phyloP scores from a whole-genome alignment of 257 asterid genomes.

The Asclepias syriaca region DNA sequence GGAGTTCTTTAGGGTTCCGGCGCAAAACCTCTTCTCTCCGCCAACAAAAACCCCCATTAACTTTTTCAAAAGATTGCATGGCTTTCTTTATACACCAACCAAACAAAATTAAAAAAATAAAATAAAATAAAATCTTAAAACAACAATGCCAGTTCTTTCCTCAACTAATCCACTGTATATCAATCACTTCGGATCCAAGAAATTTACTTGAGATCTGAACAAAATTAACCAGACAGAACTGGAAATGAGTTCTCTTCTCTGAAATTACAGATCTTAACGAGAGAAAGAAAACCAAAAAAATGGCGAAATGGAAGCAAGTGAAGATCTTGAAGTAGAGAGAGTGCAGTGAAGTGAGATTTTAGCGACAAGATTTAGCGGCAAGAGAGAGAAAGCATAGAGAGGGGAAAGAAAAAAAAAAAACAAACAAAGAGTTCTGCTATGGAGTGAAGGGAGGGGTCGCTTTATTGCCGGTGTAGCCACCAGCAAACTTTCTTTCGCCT shows the following conservation, averaged over 20 bases:
- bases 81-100: conserved; percentile 21
- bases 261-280: conserved; percentile 10
- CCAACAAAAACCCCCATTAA: conserved; percentile 35
- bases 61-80: conserved; percentile 45
- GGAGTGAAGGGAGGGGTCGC: conserved; percentile 12
- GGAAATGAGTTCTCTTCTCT: not conserved
- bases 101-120: conserved; percentile 9
- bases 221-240: not conserved
- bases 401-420: too few species aligned
- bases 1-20: conserved; percentile 37
- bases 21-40: conserved; percentile 22
- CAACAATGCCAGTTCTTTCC: conserved; percentile 43
- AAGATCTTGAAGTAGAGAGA: conserved; percentile 18
- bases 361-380: conserved; percentile 14
- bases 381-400: conserved; percentile 3
- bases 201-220: conserved; percentile 16
- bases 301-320: conserved; percentile 7
- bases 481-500: conserved; percentile 21
- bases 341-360: conserved; percentile 4
- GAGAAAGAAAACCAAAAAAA: not conserved
- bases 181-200: conserved; percentile 14
- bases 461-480: conserved; percentile 36
- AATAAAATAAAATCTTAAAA: not conserved
- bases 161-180: not conserved
- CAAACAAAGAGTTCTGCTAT: not conserved